These are phyloP conservation scores for Lupinus albus DNA, from an alignment of 306 rosid genomes.

Conservation along the genomic window DNA sequence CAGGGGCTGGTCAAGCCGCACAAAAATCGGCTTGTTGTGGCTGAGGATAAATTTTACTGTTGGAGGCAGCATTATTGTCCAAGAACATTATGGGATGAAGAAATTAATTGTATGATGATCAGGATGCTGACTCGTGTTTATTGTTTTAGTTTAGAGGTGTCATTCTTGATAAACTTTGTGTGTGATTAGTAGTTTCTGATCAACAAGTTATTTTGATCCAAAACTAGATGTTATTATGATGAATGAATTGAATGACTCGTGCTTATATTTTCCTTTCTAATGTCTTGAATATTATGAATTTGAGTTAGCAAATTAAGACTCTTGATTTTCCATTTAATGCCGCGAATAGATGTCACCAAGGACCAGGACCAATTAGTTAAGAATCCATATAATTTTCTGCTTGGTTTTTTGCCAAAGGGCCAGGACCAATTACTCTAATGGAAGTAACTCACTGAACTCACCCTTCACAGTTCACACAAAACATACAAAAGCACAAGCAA, in stretches of 20 bases:
- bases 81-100: slow-evolving; percentile 36
- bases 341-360: not conserved
- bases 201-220: slow-evolving; percentile 44
- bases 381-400: not conserved
- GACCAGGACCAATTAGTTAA: not conserved
- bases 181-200: slow-evolving; percentile 57
- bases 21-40: slow-evolving; percentile 87
- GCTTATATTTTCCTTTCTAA: not conserved
- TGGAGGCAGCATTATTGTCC: slow-evolving; percentile 36
- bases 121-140: slow-evolving; percentile 54
- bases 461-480: not conserved
- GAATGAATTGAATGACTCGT: slow-evolving; percentile 29
- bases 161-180: slow-evolving; percentile 62
- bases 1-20: slow-evolving; percentile 63
- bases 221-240: slow-evolving; percentile 42
- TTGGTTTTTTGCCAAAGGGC: not conserved
- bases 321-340: not conserved
- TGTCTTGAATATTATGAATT: not conserved
- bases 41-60: slow-evolving; percentile 43
- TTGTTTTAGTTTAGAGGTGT: slow-evolving; percentile 46
- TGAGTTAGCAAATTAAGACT: not conserved
- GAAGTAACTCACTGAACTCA: not conserved
- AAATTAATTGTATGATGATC: slow-evolving; percentile 54
- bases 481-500: not conserved
- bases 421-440: no score